These are phyloP conservation scores for Aphanocladium album DNA, from an alignment of 2,329 filamentous ascomycete genomes.

Conservation along the genomic window DNA sequence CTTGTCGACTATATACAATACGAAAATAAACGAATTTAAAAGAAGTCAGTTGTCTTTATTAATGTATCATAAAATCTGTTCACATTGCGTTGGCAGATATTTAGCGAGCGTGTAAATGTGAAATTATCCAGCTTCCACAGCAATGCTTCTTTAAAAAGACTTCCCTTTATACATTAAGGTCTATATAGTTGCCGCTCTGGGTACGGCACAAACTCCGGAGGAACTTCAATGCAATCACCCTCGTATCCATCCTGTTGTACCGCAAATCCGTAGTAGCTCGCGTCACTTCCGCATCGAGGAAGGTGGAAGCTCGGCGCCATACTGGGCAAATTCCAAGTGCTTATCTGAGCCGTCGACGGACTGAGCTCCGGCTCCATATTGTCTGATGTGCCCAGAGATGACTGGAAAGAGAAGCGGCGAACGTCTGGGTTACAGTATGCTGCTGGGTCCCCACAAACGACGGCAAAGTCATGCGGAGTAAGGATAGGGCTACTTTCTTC, in stretches of 20 bases:
- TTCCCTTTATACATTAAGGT: conserved; percentile 4
- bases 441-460: not conserved
- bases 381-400: not conserved
- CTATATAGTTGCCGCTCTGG: not conserved
- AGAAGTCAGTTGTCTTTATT: no score
- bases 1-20: not conserved
- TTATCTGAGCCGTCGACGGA: no score
- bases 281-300: not conserved
- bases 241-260: not conserved
- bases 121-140: not conserved
- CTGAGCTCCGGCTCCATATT: not conserved
- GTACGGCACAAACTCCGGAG: not conserved
- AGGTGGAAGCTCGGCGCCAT: not conserved
- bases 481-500: not conserved
- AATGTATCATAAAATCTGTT: not conserved
- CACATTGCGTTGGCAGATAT: not conserved
- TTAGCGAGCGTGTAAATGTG: no score
- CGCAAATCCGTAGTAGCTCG: not conserved
- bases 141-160: not conserved
- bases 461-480: not conserved
- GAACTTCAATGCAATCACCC: not conserved
- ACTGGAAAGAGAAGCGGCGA: conserved; percentile 5
- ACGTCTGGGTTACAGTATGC: not conserved
- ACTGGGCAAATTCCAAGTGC: no score
- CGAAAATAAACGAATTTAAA: not conserved